A percentile compares a stretch with the other conserved stretches of the same genome.
Conservation (phyloP, 345 rosid species). For the Syzygium oleosum region DNA sequence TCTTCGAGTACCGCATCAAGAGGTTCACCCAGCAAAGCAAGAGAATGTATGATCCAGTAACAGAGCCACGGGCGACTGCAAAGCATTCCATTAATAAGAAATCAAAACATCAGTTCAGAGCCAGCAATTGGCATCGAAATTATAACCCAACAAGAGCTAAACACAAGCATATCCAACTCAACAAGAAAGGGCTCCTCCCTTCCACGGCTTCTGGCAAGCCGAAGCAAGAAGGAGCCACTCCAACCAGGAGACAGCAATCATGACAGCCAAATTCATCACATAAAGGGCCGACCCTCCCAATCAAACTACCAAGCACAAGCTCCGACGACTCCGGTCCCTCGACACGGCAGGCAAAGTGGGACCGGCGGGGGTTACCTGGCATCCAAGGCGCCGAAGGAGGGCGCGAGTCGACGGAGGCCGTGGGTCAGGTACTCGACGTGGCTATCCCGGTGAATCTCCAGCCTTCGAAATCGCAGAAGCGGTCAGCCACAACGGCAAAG, state of each 20-base stretch:
- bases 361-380: conserved; percentile 46
- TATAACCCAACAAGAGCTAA: neutral
- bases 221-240: too few relatives aligned
- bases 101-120: neutral
- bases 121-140: neutral
- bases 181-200: neutral
- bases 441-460: conserved; percentile 73
- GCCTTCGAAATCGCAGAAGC: conserved; percentile 21
- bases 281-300: neutral
- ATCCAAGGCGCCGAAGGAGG: conserved; percentile 61
- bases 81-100: neutral
- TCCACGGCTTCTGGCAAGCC: neutral
- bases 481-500: neutral
- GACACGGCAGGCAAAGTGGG: neutral
- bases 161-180: neutral
- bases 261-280: neutral
- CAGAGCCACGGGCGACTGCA: conserved; percentile 94
- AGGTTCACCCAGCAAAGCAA: conserved; percentile 71
- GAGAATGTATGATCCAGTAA: conserved; percentile 91
- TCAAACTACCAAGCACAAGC: neutral
- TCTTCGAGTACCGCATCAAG: conserved; percentile 49
- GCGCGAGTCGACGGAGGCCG: conserved; percentile 54
- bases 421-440: conserved; percentile 61
- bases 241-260: neutral
- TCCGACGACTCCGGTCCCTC: neutral